Evolutionary conservation across 805 yeast species (phyloP), one percentile per base, ranked within the genome.

Genomic region (Sugiyamaella chiloensis): DNA sequence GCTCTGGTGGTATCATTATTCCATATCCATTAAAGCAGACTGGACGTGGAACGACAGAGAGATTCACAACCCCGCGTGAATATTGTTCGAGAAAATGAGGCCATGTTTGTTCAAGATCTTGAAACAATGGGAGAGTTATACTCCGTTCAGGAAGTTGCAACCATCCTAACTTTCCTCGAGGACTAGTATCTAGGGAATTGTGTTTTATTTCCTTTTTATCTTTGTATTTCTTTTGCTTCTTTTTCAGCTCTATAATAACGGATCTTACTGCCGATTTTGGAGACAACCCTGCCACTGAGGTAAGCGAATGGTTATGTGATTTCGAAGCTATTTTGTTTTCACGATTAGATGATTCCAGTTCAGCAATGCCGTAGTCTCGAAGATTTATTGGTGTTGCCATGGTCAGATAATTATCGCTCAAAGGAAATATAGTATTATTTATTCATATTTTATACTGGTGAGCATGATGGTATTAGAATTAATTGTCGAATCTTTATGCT

Each of bases 1-100:
- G 69, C 19, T 73, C 79, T 0, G 91, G 91, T 0, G 90, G 80
- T 24, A 72, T 69, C 66, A 83, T 68, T 44, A 79, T 65, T 2
- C 78, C 78, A 3, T 64, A 60, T 5, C 62, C 67, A 17, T 67
- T 59, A 48, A 79, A 70, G 52, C 82, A 76, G 0, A 74, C 64
- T 0, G 91, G 91, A 44, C 80, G 67, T 1, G 74, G 72, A 2
- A 81, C 74, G 16, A 66, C 67, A 3, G 52, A 44, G 27, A 52
- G 43, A 32, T 56, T 41, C 31, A 21, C 31, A 19, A 32, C 44
- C 17, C 51, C 41, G 34, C 37, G 37, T 3, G 46, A 44, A 26
- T 54, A 54, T 11, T 53, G 30, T 5, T 54, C 55, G 24, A 52
- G 32, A 27, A 44, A 54, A 34, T 50, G 57, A 7, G 49, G 47